Conservation (phyloP, 208 protist genomes). For the Wallacemonas collosoma region DNA sequence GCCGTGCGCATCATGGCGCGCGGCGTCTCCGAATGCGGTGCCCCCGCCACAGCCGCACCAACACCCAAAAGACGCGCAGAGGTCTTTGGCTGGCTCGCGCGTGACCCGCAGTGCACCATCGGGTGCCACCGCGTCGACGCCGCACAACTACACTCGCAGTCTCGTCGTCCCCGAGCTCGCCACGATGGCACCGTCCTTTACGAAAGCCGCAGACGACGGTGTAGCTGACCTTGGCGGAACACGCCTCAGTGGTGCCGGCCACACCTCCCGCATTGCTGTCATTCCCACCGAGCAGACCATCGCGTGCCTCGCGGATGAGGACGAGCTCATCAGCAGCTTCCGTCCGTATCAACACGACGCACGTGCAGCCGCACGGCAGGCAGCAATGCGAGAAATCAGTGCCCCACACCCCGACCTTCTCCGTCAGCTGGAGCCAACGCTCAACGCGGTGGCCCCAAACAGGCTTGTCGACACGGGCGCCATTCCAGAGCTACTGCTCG, state of each 20-base stretch:
- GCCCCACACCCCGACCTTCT: slow-evolving; percentile 74
- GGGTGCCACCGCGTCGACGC: background rate
- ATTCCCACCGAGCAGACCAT: slow-evolving; percentile 62
- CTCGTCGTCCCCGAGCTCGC: slow-evolving; percentile 59
- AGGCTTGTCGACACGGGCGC: slow-evolving; percentile 57
- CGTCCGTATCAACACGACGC: slow-evolving; percentile 79
- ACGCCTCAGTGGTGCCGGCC: slow-evolving; percentile 54
- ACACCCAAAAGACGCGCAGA: background rate
- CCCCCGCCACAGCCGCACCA: background rate
- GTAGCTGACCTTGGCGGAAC: slow-evolving; percentile 63
- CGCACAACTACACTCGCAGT: slow-evolving; percentile 4
- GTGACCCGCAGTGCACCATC: background rate
- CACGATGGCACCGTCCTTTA: slow-evolving; percentile 79
- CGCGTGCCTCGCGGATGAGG: slow-evolving; percentile 66
- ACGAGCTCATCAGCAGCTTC: slow-evolving; percentile 85
- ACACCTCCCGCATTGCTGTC: slow-evolving; percentile 63
- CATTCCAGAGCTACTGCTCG: slow-evolving; percentile 40
- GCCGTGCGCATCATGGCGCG: background rate
- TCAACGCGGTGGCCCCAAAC: slow-evolving; percentile 31
- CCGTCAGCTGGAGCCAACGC: slow-evolving; percentile 51
- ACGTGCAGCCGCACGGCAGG: slow-evolving; percentile 42
- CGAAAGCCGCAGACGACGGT: slow-evolving; percentile 64
- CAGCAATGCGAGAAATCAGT: slow-evolving; percentile 38
- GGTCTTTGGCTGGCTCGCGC: background rate
- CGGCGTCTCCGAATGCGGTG: background rate